A percentile compares a stretch with the other conserved stretches of the same genome.
Evolutionary conservation across 208 protist species (phyloP).

Genomic region (Leishmania guyanensis): DNA sequence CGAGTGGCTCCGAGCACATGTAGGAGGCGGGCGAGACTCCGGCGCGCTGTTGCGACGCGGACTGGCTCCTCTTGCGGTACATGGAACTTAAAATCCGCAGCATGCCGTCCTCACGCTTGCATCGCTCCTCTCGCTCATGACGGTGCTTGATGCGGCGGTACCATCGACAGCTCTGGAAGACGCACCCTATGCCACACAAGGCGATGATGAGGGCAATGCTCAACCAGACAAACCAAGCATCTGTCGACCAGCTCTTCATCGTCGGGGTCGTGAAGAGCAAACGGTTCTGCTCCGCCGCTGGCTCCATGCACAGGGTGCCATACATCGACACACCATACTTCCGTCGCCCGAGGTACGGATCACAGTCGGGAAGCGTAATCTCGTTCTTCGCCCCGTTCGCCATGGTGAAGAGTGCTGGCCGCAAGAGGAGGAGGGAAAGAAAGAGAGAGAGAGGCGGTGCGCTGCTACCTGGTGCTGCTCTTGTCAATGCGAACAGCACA

Average conservation of each 20-base stretch:
- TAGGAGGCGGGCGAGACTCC: not conserved
- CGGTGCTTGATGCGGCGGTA: conserved; percentile 19
- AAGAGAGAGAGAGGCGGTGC: not conserved
- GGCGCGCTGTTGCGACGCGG: too few relatives aligned
- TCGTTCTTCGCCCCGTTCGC: not conserved
- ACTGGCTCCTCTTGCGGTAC: not conserved
- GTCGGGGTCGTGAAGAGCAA: conserved; percentile 22
- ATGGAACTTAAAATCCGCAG: conserved; percentile 11
- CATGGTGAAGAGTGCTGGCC: not conserved
- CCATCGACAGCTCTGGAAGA: conserved; percentile 29
- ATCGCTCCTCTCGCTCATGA: conserved; percentile 9
- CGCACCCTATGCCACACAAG: conserved; percentile 1
- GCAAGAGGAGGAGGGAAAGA: not conserved
- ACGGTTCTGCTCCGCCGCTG: not conserved
- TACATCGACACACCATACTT: not conserved
- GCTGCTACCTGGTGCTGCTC: not conserved
- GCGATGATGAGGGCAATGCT: conserved; percentile 19
- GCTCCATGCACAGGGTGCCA: conserved; percentile 18
- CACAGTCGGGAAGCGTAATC: conserved; percentile 15
- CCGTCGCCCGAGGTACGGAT: not conserved
- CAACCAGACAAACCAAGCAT: conserved; percentile 39
- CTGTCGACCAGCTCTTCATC: conserved; percentile 23
- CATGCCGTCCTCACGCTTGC: conserved; percentile 11
- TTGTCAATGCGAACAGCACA: too few relatives aligned
- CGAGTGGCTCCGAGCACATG: not conserved